These are phyloP conservation scores for Suhomyces sp. DNA, from an alignment of 805 yeast species.

Conservation along the genomic window DNA sequence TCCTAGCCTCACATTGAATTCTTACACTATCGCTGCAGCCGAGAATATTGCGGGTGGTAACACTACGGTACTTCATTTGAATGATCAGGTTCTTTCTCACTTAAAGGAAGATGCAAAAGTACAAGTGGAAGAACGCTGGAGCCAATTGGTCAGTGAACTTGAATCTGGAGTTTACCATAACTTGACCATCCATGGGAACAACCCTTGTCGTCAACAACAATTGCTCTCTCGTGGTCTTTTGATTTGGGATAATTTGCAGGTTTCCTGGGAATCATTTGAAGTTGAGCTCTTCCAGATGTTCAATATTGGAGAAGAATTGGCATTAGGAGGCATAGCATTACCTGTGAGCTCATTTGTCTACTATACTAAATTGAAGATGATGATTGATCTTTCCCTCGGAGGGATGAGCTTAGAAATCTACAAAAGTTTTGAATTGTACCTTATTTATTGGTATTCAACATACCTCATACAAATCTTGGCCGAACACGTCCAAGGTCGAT, in stretches of 20 bases:
- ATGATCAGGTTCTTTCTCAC: constrained; percentile 8
- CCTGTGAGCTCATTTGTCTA: constrained; percentile 73
- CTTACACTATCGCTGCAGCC: constrained; percentile 36
- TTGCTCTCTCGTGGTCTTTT: constrained; percentile 53
- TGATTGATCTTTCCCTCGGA: constrained; percentile 69
- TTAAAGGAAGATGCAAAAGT: constrained; percentile 9
- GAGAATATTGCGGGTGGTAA: constrained; percentile 42
- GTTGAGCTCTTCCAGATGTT: constrained; percentile 34
- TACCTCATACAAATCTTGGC: constrained; percentile 42
- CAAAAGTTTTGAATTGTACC: constrained; percentile 64
- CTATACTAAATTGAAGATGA: constrained; percentile 60
- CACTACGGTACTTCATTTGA: constrained; percentile 27
- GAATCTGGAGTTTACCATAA: constrained; percentile 42
- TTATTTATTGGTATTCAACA: constrained; percentile 67
- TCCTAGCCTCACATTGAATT: constrained; percentile 27
- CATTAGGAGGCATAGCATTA: constrained; percentile 43
- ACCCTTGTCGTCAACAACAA: constrained; percentile 83
- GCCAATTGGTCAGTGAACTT: constrained; percentile 33
- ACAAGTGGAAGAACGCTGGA: constrained; percentile 1
- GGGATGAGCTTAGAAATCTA: constrained; percentile 78
- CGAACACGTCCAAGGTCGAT: constrained; percentile 46
- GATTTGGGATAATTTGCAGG: constrained; percentile 81
- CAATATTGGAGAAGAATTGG: constrained; percentile 37
- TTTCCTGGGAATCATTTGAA: constrained; percentile 67
- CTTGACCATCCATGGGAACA: constrained; percentile 41